Conservation (phyloP, 441 rosid genomes). For the Kokia cookei region DNA sequence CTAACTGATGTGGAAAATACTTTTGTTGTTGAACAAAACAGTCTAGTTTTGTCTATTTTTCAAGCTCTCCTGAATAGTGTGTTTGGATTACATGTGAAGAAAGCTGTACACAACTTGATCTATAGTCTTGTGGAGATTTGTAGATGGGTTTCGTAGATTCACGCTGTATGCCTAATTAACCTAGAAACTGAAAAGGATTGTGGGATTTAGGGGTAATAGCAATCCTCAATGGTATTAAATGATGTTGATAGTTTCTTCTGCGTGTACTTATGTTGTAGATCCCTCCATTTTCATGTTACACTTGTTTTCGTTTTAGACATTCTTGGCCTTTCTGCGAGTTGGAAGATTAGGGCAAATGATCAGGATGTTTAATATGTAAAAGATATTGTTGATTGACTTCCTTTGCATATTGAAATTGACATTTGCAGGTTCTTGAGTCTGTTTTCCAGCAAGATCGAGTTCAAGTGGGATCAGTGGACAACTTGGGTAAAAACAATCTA, state of each 20-base stretch:
- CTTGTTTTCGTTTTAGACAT: too few species aligned
- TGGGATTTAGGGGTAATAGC: background rate
- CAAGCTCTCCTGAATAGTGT: background rate
- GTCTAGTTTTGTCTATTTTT: background rate
- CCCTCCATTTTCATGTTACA: too few species aligned
- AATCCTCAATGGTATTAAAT: background rate
- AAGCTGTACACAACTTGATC: background rate
- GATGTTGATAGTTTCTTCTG: background rate
- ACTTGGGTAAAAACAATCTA: slow-evolving; percentile 46
- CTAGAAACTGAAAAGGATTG: background rate
- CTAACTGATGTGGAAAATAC: background rate
- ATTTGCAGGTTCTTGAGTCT: slow-evolving; percentile 71
- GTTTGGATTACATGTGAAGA: background rate
- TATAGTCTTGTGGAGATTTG: background rate
- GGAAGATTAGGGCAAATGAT: background rate
- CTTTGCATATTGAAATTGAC: background rate
- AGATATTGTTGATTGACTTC: background rate
- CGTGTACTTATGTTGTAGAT: too few species aligned
- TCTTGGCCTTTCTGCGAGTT: background rate
- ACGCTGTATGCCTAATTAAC: background rate
- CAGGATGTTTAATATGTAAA: background rate
- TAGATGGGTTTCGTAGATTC: background rate
- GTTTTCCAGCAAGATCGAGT: slow-evolving; percentile 86
- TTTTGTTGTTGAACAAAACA: background rate
- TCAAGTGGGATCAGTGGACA: slow-evolving; percentile 58